Conservation (phyloP, 1,284 basidiomycete species). For the Leccinum cinnamomeum region DNA sequence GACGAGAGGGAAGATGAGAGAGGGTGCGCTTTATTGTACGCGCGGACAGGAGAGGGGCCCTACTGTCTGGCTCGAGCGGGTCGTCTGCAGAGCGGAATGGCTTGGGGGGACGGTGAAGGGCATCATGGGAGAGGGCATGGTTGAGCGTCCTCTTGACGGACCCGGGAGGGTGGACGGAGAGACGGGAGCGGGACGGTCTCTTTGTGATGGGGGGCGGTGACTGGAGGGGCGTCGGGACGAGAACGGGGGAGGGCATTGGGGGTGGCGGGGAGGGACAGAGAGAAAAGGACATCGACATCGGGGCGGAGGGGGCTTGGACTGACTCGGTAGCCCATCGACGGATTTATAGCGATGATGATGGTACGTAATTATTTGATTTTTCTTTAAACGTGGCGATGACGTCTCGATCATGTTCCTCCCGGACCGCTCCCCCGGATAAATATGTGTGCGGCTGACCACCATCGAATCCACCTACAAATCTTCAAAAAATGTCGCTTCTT, state of each 20-base stretch:
- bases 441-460: neutral
- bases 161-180: constrained; percentile 3
- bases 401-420: neutral
- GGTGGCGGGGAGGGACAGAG: constrained; percentile 23
- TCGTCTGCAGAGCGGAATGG: constrained; percentile 10
- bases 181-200: constrained; percentile 1
- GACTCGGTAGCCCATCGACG: neutral
- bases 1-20: constrained; percentile 19
- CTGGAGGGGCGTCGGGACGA: constrained; percentile 22
- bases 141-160: constrained; percentile 15
- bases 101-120: constrained; percentile 10
- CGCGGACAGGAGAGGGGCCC: constrained; percentile 2
- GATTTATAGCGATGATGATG: constrained; percentile 16
- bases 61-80: constrained; percentile 5
- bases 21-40: constrained; percentile 15
- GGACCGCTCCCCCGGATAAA: neutral
- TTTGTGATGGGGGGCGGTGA: constrained; percentile 16
- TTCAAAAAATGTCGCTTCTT: neutral
- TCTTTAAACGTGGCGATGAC: constrained; percentile 9
- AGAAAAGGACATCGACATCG: constrained; percentile 20
- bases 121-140: constrained; percentile 11
- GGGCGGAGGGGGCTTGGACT: neutral
- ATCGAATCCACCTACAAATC: neutral
- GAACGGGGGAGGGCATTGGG: constrained; percentile 29
- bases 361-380: neutral